Base-by-base conservation (phyloP, 768 basidiomycete species). In the Coprinellus micaceus region DNA sequence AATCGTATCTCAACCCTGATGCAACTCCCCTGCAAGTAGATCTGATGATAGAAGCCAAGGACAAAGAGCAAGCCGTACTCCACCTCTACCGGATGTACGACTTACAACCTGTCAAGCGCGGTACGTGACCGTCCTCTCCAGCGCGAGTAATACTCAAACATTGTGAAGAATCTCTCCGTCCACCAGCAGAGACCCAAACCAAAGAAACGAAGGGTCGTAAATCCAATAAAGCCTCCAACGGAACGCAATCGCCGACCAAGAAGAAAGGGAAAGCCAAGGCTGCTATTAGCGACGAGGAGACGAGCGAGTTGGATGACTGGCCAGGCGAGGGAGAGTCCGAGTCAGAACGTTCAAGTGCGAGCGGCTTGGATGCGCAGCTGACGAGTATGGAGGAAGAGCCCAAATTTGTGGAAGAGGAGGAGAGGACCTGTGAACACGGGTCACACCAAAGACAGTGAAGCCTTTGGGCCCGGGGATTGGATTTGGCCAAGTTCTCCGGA, bases 1-100 rank as follows among this genome's bases (percentile, higher is more conserved):
- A n/a, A n/a, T n/a, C n/a, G n/a, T n/a, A n/a, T n/a, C n/a, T n/a
- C n/a, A n/a, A n/a, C n/a, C n/a, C n/a, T n/a, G n/a, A n/a, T n/a
- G n/a, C n/a, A n/a, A n/a, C n/a, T n/a, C n/a, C n/a, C n/a, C n/a
- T n/a, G n/a, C 17, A 22, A 53, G 22, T 26, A 78, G 92, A 95
- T 72, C 65, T 95, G 61, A 94, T 95, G 93, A 92, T 94, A 57
- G 93, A 95, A 66, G 91, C 91, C 2, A 92, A 94, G 68, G 91
- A 90, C 69, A 91, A 94, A 72, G 94, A 96, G 67, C 94, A 95
- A 66, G 94, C 94, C 1, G 94, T 97, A 4, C 79, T 97, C 55
- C 84, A 95, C 59, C 65, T 96, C 44, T 85, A 91, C 66, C 69
- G 92, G 56, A 85, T 89, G 28, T 96, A 97, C 63, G 76, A 74